phyloP scores from a whole-genome alignment of 2,329 filamentous ascomycete genomes.

The Coniochaeta ligniaria region DNA sequence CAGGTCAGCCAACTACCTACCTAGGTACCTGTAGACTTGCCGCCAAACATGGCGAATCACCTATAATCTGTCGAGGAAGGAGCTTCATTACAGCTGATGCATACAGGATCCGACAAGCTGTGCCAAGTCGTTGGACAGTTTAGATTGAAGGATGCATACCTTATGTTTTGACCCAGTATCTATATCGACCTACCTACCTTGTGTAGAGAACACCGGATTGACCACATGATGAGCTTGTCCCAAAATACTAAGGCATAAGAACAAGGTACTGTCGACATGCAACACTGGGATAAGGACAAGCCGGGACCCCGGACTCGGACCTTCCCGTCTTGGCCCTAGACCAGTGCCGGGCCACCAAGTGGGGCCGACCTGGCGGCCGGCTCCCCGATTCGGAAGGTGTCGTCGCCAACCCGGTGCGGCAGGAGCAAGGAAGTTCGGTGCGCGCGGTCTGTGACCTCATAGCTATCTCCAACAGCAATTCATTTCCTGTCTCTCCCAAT shows the following conservation, averaged over 20 bases:
- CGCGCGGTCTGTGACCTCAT: background rate
- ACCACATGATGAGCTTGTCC: background rate
- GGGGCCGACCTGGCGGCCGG: background rate
- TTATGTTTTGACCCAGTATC: too few relatives aligned
- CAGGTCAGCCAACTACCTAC: too few relatives aligned
- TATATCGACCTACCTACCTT: too few relatives aligned
- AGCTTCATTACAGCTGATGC: too few relatives aligned
- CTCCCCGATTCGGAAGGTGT: background rate
- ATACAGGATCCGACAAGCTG: too few relatives aligned
- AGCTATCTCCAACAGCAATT: background rate
- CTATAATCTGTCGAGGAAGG: too few relatives aligned
- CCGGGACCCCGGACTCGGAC: background rate
- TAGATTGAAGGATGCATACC: too few relatives aligned
- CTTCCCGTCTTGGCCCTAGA: background rate
- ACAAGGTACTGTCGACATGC: too few relatives aligned
- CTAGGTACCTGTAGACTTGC: too few relatives aligned
- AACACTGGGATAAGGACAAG: background rate
- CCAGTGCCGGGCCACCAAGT: background rate
- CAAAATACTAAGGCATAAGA: background rate
- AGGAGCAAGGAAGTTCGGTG: background rate
- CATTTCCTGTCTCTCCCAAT: background rate
- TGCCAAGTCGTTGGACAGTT: too few relatives aligned
- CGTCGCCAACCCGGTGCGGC: background rate
- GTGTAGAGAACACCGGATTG: too few relatives aligned
- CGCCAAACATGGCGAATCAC: too few relatives aligned